Conservation (phyloP, 805 yeast species). For the Kuraishia molischiana region DNA sequence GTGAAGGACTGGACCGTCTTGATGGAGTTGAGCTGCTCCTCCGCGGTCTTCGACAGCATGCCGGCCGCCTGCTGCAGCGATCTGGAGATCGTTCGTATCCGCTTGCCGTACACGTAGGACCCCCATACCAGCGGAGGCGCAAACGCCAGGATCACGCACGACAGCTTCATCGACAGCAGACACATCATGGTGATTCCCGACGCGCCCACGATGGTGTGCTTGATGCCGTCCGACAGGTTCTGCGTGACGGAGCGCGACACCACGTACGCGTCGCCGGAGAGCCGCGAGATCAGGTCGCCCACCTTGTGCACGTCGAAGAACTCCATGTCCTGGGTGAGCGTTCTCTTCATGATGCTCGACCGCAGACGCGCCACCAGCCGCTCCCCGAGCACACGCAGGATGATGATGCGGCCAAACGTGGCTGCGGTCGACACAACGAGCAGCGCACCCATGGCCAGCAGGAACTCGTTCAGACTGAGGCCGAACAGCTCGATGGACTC, state of each 20-base stretch:
- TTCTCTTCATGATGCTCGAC: slow-evolving; percentile 65
- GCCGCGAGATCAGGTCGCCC: slow-evolving; percentile 84
- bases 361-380: slow-evolving; percentile 78
- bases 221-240: slow-evolving; percentile 83
- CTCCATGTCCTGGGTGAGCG: slow-evolving; percentile 79
- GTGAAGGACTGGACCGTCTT: slow-evolving; percentile 87
- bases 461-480: slow-evolving; percentile 49
- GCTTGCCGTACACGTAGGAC: slow-evolving; percentile 75
- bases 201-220: slow-evolving; percentile 70
- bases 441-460: slow-evolving; percentile 47
- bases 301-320: slow-evolving; percentile 85
- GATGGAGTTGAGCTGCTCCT: slow-evolving; percentile 80
- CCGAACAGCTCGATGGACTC: slow-evolving; percentile 38
- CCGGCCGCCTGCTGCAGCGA: slow-evolving; percentile 82
- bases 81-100: slow-evolving; percentile 66
- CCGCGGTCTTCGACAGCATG: slow-evolving; percentile 79
- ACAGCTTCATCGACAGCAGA: slow-evolving; percentile 68
- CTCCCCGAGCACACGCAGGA: slow-evolving; percentile 77
- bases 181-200: slow-evolving; percentile 92
- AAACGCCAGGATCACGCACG: slow-evolving; percentile 65
- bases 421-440: slow-evolving; percentile 69
- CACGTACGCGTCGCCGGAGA: slow-evolving; percentile 83
- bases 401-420: slow-evolving; percentile 68
- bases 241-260: slow-evolving; percentile 82
- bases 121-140: slow-evolving; percentile 81